These are phyloP conservation scores for Lonicera japonica DNA, from an alignment of 129 eudicot genomes.

Conservation along the genomic window DNA sequence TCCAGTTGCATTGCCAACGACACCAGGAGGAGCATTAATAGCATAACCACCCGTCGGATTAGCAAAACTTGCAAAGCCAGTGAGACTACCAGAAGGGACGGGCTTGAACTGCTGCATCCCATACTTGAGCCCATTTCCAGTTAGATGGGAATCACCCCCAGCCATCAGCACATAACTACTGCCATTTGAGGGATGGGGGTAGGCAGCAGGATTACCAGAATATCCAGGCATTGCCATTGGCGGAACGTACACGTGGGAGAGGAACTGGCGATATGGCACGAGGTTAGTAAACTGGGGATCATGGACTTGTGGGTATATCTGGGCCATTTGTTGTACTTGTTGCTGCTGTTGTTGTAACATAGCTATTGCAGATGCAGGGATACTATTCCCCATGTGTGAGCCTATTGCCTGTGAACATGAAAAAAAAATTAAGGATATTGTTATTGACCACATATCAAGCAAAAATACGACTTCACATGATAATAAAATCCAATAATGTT, in stretches of 20 bases:
- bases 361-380: slow-evolving; percentile 58
- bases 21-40: slow-evolving; percentile 67
- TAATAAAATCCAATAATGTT: too few relatives aligned
- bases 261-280: slow-evolving; percentile 76
- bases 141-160: slow-evolving; percentile 74
- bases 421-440: too few relatives aligned
- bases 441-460: too few relatives aligned
- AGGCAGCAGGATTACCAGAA: slow-evolving; percentile 61
- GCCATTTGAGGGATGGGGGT: slow-evolving; percentile 76
- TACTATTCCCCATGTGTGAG: slow-evolving; percentile 46
- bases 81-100: slow-evolving; percentile 61
- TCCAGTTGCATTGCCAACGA: slow-evolving; percentile 65
- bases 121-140: slow-evolving; percentile 56
- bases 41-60: slow-evolving; percentile 77
- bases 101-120: slow-evolving; percentile 79
- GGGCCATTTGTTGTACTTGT: slow-evolving; percentile 71
- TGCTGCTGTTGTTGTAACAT: slow-evolving; percentile 75
- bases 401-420: slow-evolving; percentile 38
- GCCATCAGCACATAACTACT: slow-evolving; percentile 80
- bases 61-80: slow-evolving; percentile 73
- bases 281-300: slow-evolving; percentile 63
- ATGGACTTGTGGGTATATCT: slow-evolving; percentile 89
- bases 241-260: slow-evolving; percentile 85
- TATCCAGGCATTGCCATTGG: slow-evolving; percentile 91
- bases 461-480: too few relatives aligned